These are phyloP conservation scores for Malassezia japonica DNA, from an alignment of 1,284 basidiomycete genomes.

Conservation along the genomic window DNA sequence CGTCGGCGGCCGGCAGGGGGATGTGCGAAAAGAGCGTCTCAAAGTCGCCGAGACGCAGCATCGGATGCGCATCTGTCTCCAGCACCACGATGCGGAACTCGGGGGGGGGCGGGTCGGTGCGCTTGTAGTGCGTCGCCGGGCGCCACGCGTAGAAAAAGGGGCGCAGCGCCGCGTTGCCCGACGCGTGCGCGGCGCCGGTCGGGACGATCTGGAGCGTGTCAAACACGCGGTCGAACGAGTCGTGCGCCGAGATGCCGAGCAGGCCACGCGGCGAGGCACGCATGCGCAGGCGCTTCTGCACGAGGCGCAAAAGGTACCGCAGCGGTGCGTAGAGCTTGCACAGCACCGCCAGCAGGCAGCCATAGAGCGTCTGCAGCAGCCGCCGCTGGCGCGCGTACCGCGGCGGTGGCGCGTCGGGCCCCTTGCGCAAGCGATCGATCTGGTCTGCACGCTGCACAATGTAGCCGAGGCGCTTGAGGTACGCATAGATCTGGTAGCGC, in stretches of 20 bases:
- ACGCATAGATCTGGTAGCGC: constrained; percentile 82
- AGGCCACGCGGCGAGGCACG: constrained; percentile 2
- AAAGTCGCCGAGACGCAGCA: constrained; percentile 28
- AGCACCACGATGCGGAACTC: constrained; percentile 76
- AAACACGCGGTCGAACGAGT: constrained; percentile 20
- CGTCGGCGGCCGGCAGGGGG: constrained; percentile 18
- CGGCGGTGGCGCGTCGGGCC: constrained; percentile 6
- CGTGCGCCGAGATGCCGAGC: constrained; percentile 4
- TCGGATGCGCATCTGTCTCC: constrained; percentile 22
- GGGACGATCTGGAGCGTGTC: constrained; percentile 60
- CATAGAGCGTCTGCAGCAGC: neutral
- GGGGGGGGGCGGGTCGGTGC: constrained; percentile 66
- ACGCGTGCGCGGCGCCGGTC: neutral
- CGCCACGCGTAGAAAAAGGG: constrained; percentile 84
- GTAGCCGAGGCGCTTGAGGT: constrained; percentile 83
- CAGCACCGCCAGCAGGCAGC: neutral
- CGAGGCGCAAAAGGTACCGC: constrained; percentile 1
- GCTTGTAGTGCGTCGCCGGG: constrained; percentile 72
- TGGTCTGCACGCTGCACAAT: constrained; percentile 61
- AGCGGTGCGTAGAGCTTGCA: neutral
- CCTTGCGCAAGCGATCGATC: constrained; percentile 21
- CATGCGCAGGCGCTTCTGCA: neutral
- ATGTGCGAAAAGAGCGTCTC: constrained; percentile 30
- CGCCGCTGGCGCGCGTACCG: neutral
- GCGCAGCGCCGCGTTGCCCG: constrained; percentile 42